A percentile compares a stretch with the other conserved stretches of the same genome.
phyloP scores from a whole-genome alignment of 1,284 basidiomycete species.

The Limonomyces culmigenus region DNA sequence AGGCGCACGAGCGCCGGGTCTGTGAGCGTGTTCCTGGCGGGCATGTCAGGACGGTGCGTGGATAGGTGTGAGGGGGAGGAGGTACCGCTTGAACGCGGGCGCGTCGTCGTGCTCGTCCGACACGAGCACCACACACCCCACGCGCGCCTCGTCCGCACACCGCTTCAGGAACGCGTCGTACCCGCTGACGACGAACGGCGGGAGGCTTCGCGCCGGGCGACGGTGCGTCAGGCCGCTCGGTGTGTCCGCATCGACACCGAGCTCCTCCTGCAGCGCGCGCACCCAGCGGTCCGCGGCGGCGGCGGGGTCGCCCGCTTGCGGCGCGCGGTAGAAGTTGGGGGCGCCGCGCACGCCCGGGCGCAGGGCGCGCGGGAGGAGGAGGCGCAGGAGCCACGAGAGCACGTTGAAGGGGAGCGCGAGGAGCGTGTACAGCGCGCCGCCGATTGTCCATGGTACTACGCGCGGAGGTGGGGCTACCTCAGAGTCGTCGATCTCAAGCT shows the following conservation, averaged over 20 bases:
- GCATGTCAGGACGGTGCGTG: neutral
- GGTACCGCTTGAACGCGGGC: conserved; percentile 68
- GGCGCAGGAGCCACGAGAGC: conserved; percentile 16
- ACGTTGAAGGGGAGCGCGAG: conserved; percentile 17
- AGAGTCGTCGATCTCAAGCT: conserved; percentile 38
- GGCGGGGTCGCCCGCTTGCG: conserved; percentile 19
- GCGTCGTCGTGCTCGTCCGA: conserved; percentile 86
- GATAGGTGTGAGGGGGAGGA: neutral
- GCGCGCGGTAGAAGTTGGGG: conserved; percentile 30
- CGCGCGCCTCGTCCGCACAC: conserved; percentile 55
- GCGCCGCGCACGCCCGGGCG: too few species aligned
- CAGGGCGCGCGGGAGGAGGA: conserved; percentile 10
- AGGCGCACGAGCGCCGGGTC: conserved; percentile 51
- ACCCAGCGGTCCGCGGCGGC: conserved; percentile 58
- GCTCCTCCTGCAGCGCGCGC: conserved; percentile 62
- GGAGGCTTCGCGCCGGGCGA: conserved; percentile 29
- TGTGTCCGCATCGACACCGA: conserved; percentile 29
- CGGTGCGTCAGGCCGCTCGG: conserved; percentile 16
- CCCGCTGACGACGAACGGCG: conserved; percentile 67
- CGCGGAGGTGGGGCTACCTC: conserved; percentile 13
- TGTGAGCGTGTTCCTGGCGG: conserved; percentile 51
- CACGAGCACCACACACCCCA: conserved; percentile 75
- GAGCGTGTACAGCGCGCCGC: conserved; percentile 16
- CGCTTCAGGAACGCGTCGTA: conserved; percentile 67
- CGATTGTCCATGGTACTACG: neutral